These are phyloP conservation scores for Wickerhamomyces bovis DNA, from an alignment of 805 yeast genomes.

Conservation along the genomic window DNA sequence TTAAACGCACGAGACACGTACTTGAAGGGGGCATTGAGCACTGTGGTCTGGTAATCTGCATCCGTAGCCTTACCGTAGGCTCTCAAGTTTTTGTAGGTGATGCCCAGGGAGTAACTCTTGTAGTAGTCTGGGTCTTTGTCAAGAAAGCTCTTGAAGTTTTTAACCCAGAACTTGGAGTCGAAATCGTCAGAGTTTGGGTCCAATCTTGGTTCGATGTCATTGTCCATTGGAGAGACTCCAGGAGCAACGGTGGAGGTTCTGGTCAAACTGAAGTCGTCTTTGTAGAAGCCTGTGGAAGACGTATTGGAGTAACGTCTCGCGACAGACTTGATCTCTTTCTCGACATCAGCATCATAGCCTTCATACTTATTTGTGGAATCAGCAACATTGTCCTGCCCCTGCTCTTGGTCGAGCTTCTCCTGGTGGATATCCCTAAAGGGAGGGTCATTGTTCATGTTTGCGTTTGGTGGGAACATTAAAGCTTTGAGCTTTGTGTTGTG, in stretches of 20 bases:
- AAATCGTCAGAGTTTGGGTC: conserved; percentile 57
- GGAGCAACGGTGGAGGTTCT: conserved; percentile 27
- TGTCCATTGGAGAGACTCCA: conserved; percentile 32
- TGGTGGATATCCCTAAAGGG: not conserved
- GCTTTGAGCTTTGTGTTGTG: not conserved
- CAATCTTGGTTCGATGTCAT: conserved; percentile 36
- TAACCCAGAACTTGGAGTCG: conserved; percentile 56
- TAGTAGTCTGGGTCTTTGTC: conserved; percentile 55
- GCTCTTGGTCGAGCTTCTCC: not conserved
- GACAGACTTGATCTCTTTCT: conserved; percentile 2
- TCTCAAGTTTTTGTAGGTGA: conserved; percentile 51
- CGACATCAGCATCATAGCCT: conserved; percentile 2
- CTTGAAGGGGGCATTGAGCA: conserved; percentile 36
- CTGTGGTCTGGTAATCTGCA: conserved; percentile 62
- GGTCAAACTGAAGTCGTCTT: conserved; percentile 4
- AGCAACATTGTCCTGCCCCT: not conserved
- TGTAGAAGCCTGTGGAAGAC: not conserved
- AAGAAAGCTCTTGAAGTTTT: conserved; percentile 45
- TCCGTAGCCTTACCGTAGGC: conserved; percentile 57
- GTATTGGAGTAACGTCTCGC: conserved; percentile 5
- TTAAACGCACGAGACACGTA: conserved; percentile 12
- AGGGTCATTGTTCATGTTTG: not conserved
- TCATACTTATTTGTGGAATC: conserved; percentile 1
- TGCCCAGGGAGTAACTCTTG: conserved; percentile 49
- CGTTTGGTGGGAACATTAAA: not conserved